Evolutionary conservation across 768 basidiomycete species (phyloP).

Genomic region (Russula virescens): DNA sequence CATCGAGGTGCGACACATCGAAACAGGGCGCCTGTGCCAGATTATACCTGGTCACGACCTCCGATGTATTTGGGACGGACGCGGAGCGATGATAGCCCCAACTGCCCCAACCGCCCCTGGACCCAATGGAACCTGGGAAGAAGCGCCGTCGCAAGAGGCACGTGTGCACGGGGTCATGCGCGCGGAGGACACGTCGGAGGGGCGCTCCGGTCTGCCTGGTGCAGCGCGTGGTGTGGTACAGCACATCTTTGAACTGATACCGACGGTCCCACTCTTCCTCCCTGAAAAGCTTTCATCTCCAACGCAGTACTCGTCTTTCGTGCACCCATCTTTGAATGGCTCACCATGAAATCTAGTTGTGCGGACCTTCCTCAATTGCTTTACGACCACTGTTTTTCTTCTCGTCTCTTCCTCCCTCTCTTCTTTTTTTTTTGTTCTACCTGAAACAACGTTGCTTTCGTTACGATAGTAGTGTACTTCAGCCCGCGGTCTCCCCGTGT

Average conservation of each 20-base stretch:
- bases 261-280: conserved; percentile 66
- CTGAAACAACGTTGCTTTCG: background rate
- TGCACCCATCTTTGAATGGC: conserved; percentile 33
- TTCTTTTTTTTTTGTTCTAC: too few relatives aligned
- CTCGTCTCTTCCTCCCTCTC: background rate
- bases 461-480: conserved; percentile 8
- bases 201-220: conserved; percentile 31
- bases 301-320: conserved; percentile 28
- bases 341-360: conserved; percentile 27
- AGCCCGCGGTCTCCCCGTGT: background rate
- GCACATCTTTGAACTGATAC: conserved; percentile 73
- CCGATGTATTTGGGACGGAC: conserved; percentile 87
- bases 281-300: conserved; percentile 42
- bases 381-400: too few relatives aligned
- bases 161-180: conserved; percentile 87
- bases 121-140: conserved; percentile 42
- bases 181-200: conserved; percentile 35
- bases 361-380: too few relatives aligned
- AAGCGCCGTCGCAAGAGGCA: conserved; percentile 62
- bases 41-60: conserved; percentile 79
- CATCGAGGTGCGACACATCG: conserved; percentile 83
- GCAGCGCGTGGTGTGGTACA: conserved; percentile 48
- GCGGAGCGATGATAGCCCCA: conserved; percentile 35
- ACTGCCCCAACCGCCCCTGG: conserved; percentile 38
- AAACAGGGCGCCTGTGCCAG: conserved; percentile 73